Percentiles rank a stretch among this genome's conserved stretches.
Conservation (phyloP, 1,284 basidiomycete species). For the Coriolopsis trogii region DNA sequence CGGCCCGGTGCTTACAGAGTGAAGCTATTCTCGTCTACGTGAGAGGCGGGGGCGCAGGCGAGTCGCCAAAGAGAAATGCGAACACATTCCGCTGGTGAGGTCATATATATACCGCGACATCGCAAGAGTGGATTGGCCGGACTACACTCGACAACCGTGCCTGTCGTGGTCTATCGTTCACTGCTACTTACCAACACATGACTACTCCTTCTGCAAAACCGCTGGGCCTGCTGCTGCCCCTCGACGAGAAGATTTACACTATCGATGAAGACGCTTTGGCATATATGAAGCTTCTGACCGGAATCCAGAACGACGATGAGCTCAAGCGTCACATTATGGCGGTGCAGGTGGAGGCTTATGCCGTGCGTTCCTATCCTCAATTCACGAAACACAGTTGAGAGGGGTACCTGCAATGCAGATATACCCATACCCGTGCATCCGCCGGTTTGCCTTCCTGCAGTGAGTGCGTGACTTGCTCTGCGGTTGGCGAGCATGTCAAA, state of each 20-base stretch:
- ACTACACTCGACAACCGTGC: no score
- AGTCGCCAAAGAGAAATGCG: no score
- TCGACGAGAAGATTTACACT: slow-evolving; percentile 22
- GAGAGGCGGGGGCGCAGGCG: no score
- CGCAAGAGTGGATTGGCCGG: no score
- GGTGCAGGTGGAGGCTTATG: slow-evolving; percentile 49
- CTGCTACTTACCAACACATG: no score
- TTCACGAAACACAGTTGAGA: slow-evolving; percentile 6
- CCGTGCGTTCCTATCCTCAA: slow-evolving; percentile 30
- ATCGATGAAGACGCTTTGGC: slow-evolving; percentile 34
- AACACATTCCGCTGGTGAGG: no score
- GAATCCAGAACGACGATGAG: slow-evolving; percentile 41
- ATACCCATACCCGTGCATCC: slow-evolving; percentile 22
- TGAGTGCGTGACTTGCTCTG: background rate
- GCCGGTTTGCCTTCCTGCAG: slow-evolving; percentile 17
- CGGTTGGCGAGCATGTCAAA: no score
- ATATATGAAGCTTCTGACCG: slow-evolving; percentile 45
- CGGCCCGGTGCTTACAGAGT: no score
- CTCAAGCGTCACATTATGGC: slow-evolving; percentile 48
- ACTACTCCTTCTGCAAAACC: no score
- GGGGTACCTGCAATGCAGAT: slow-evolving; percentile 25
- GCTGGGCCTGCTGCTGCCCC: background rate
- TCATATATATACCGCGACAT: no score
- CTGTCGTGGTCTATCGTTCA: no score
- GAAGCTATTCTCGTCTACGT: no score